Conservation (phyloP, 148 eudicot species). For the Vaccinium darrowii region DNA sequence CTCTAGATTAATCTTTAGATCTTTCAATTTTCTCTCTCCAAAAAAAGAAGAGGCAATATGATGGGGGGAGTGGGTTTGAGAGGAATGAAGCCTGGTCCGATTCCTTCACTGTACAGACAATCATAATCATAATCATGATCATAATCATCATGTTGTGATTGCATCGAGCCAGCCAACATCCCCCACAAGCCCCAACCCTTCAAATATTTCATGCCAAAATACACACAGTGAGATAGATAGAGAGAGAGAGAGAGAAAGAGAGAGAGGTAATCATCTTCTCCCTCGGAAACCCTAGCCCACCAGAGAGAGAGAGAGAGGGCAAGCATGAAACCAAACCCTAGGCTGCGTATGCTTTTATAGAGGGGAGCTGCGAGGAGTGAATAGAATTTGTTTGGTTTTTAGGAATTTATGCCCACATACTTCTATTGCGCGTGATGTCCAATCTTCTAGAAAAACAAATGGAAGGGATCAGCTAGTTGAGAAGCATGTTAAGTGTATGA, state of each 20-base stretch:
- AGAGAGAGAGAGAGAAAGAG: neutral
- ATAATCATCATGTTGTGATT: neutral
- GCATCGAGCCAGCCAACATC: conserved; percentile 12
- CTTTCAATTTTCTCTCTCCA: too few relatives aligned
- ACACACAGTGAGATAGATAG: neutral
- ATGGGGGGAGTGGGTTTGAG: conserved; percentile 27
- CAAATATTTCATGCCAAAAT: neutral
- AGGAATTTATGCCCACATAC: neutral
- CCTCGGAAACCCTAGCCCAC: neutral
- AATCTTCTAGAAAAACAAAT: neutral
- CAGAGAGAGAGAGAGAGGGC: neutral
- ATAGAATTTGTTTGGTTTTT: neutral
- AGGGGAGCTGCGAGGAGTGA: neutral
- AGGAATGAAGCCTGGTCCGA: conserved; percentile 80
- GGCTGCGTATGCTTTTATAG: conserved; percentile 1
- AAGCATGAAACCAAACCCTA: neutral
- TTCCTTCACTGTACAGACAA: conserved; percentile 18
- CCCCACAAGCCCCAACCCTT: neutral
- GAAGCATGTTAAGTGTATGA: too few relatives aligned
- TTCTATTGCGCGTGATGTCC: neutral
- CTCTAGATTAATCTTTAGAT: too few relatives aligned
- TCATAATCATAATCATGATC: too few relatives aligned
- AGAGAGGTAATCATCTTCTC: neutral
- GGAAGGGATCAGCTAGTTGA: neutral
- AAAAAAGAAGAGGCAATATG: neutral